Conservation (phyloP, 495 filamentous ascomycete species). For the Penicillium dipodomyicola region DNA sequence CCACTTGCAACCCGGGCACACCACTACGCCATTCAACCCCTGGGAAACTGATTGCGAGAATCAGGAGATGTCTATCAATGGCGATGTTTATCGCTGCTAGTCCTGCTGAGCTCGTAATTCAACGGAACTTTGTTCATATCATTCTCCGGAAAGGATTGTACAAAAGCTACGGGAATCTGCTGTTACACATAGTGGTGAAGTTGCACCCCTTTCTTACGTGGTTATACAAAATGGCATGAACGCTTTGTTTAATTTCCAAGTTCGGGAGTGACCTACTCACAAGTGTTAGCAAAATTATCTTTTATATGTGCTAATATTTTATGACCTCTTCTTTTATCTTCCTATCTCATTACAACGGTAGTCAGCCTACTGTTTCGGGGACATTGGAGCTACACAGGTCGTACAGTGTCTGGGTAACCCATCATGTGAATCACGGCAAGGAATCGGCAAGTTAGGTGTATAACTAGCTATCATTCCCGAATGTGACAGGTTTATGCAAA, state of each 20-base stretch:
- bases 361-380: background rate
- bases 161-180: background rate
- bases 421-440: background rate
- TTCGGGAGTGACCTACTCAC: background rate
- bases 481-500: background rate
- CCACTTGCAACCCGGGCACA: background rate
- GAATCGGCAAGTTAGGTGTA: background rate
- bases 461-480: background rate
- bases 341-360: background rate
- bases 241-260: background rate
- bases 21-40: background rate
- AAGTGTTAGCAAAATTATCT: background rate
- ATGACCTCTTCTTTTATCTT: background rate
- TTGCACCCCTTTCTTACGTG: conserved; percentile 3
- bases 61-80: background rate
- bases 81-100: background rate
- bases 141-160: background rate
- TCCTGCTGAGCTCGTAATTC: background rate
- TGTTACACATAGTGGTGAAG: conserved; percentile 16
- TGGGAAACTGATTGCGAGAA: background rate
- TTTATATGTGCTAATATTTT: background rate
- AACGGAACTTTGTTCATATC: background rate
- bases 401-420: conserved; percentile 16
- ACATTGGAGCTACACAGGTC: background rate
- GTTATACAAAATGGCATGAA: background rate